phyloP scores from a whole-genome alignment of 2,329 filamentous ascomycete species.

The Ceratocystis huliohia region DNA sequence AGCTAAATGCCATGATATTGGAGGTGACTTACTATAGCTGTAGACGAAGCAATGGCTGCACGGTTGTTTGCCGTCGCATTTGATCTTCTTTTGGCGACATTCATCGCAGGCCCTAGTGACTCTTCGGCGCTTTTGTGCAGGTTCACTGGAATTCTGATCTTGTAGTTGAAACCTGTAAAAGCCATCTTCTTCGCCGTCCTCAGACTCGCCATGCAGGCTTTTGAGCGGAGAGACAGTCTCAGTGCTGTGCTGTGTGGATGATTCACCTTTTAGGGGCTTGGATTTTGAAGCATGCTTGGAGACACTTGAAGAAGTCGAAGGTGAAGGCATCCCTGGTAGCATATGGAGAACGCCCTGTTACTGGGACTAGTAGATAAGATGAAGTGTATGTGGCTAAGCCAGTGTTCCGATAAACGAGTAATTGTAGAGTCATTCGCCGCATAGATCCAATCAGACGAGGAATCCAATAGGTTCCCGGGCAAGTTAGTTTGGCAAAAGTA shows the following conservation, averaged over 20 bases:
- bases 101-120: constrained; percentile 74
- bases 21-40: constrained; percentile 65
- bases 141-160: constrained; percentile 35
- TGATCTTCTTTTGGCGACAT: constrained; percentile 75
- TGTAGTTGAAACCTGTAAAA: constrained; percentile 19
- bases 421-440: not conserved
- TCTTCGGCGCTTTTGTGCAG: constrained; percentile 62
- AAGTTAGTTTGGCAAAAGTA: no score
- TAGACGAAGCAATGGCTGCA: constrained; percentile 97
- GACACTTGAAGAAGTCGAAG: not conserved
- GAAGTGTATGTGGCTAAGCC: not conserved
- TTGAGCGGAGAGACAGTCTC: constrained; percentile 32
- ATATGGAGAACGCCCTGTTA: not conserved
- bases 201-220: constrained; percentile 34
- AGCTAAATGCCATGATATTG: not conserved
- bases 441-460: not conserved
- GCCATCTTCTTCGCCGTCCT: constrained; percentile 30
- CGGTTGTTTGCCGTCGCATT: constrained; percentile 74
- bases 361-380: not conserved
- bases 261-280: not conserved
- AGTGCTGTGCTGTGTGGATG: constrained; percentile 23
- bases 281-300: not conserved
- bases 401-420: not conserved
- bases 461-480: no score
- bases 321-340: not conserved